These are phyloP conservation scores for Trichosporon sp. DNA, from an alignment of 1,284 basidiomycete genomes.

Conservation along the genomic window DNA sequence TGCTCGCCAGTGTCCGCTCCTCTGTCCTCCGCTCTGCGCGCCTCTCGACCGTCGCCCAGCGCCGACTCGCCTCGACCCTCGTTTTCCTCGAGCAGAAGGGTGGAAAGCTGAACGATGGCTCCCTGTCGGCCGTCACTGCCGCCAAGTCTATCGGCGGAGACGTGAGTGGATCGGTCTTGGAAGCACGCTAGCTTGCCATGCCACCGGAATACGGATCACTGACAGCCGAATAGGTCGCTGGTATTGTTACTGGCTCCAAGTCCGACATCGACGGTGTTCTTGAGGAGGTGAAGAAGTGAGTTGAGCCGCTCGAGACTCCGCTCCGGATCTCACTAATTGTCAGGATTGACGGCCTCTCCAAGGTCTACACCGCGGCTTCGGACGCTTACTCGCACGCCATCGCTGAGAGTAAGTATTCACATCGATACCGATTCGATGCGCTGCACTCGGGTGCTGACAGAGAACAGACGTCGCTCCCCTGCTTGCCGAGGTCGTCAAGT, in stretches of 20 bases:
- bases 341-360: slow-evolving; percentile 48
- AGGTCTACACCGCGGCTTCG: slow-evolving; percentile 49
- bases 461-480: slow-evolving; percentile 51
- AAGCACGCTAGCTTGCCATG: too few species aligned
- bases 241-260: slow-evolving; percentile 72
- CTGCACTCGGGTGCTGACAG: background rate
- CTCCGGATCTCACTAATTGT: background rate
- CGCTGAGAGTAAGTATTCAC: slow-evolving; percentile 48
- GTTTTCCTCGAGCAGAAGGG: slow-evolving; percentile 83
- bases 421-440: too few species aligned
- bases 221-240: slow-evolving; percentile 59
- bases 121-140: slow-evolving; percentile 85
- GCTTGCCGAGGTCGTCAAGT: slow-evolving; percentile 51
- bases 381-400: slow-evolving; percentile 47
- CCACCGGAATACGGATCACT: too few species aligned
- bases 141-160: slow-evolving; percentile 69
- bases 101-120: slow-evolving; percentile 73
- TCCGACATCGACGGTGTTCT: slow-evolving; percentile 65
- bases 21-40: slow-evolving; percentile 16
- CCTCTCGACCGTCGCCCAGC: slow-evolving; percentile 20
- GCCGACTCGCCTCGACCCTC: slow-evolving; percentile 54
- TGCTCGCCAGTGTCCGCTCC: slow-evolving; percentile 20
- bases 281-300: slow-evolving; percentile 71
- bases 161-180: slow-evolving; percentile 25
- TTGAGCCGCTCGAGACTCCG: background rate